phyloP scores from a whole-genome alignment of 495 filamentous ascomycete genomes.

The Monascus purpureus region DNA sequence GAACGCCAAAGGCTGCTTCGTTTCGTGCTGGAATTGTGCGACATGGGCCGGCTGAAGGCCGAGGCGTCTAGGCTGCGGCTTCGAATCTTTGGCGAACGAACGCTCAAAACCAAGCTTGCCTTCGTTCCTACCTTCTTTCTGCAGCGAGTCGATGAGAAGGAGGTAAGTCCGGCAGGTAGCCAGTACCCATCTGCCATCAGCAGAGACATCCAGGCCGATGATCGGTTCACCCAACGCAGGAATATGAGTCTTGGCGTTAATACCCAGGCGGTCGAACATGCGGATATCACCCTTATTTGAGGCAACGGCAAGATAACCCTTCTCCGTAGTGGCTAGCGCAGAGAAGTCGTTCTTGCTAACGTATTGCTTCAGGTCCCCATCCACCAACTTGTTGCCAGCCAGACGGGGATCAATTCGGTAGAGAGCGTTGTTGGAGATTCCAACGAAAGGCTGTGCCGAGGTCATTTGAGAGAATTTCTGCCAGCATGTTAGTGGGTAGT shows the following conservation, averaged over 20 bases:
- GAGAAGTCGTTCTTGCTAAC: constrained; percentile 94
- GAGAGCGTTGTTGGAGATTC: constrained; percentile 78
- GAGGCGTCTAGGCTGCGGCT: constrained; percentile 85
- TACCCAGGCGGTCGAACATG: constrained; percentile 88
- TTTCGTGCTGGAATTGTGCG: constrained; percentile 94
- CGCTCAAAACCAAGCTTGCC: constrained; percentile 97
- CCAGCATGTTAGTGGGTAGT: constrained; percentile 9
- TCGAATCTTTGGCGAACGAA: constrained; percentile 78
- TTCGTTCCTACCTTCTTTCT: constrained; percentile 88
- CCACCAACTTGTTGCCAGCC: constrained; percentile 81
- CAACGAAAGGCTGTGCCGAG: constrained; percentile 84
- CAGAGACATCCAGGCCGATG: constrained; percentile 85
- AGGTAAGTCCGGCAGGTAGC: constrained; percentile 92
- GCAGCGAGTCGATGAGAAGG: constrained; percentile 78
- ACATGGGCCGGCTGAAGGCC: constrained; percentile 79
- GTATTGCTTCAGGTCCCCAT: constrained; percentile 88
- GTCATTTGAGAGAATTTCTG: constrained; percentile 98
- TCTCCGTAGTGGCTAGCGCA: constrained; percentile 80
- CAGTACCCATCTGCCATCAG: constrained; percentile 89
- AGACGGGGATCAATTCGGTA: constrained; percentile 91
- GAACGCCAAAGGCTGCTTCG: constrained; percentile 70
- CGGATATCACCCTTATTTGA: constrained; percentile 97
- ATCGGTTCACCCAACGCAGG: constrained; percentile 92
- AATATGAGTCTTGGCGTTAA: constrained; percentile 94
- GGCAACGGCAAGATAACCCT: constrained; percentile 91